Evolutionary conservation across 164 flowering plant species (phyloP), one percentile per base, ranked within the genome.

Genomic region (Santalum album): DNA sequence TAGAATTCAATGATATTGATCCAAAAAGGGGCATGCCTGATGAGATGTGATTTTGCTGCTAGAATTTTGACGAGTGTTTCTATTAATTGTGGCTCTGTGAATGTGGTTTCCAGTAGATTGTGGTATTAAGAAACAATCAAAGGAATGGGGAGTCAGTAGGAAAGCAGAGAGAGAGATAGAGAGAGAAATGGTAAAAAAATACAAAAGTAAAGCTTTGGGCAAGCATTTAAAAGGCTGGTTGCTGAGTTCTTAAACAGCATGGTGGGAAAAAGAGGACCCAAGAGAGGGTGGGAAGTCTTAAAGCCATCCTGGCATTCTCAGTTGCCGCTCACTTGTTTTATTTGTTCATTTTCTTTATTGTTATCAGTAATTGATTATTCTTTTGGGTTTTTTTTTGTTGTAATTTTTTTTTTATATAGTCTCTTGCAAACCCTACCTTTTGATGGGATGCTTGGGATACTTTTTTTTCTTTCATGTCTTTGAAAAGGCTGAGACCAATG

Each of bases 361-460:
- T 18, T 43, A 56, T 27, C 47, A 22, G 12, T 6, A 19, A 39
- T 52, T 25, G 49, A 6, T 53, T n/a, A 6, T 47, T 21, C 39
- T 18, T 48, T 12, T 38, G 60, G 25, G 12, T 12, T 22, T 54
- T 48, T 19, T 34, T 46, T 43, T 57, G 12, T 6, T 36, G 40
- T 7, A n/a, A n/a, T n/a, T n/a, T n/a, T n/a, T n/a, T n/a, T n/a
- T n/a, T n/a, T n/a, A n/a, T n/a, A n/a, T 2, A 1, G 47, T 59
- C 61, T 55, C 36, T 34, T 51, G 64, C 56, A 58, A n/a, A n/a
- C 58, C 70, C 66, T 59, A 45, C 32, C 56, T 70, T 70, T 74
- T 61, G 65, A 61, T 51, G 73, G 72, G 71, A 63, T 61, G 66
- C 66, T 59, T 69, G 60, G 60, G 59, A 54, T 57, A 49, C 61